Base-by-base conservation (phyloP, 2,329 filamentous ascomycete genomes). In the Apiospora phragmitis region DNA sequence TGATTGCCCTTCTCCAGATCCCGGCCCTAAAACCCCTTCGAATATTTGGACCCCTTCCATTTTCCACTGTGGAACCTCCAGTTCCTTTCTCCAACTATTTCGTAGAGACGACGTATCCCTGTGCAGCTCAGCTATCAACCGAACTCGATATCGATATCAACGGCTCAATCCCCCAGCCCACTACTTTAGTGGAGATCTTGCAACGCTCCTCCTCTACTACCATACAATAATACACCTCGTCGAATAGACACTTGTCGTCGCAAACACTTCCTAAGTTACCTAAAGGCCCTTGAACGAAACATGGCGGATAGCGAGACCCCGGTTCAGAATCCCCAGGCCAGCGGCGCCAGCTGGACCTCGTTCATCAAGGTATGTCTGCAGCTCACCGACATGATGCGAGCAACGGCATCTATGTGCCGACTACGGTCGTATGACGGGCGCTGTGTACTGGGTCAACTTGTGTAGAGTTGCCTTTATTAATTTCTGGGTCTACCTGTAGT, bases 341-440 rank as follows among this genome's bases (percentile, higher is more conserved):
- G 65, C 68, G 77, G 78, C 49, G 77, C 79, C 51, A 78, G 75
- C 55, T 80, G 79, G 79, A 71, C 79, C 11, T 72, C 79, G 3
- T 80, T 80, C 65, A 74, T 80, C 71, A 80, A 80, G 74, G 78
- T 79, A 49, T 41, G 70, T 47, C n/a, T 35, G 32, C 42, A 24
- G 18, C 41, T n/a, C 51, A 32, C 51, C 51, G 51, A 59, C 51
- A 21, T 29, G 16, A 59, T 32, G 26, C 51, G 7, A 11, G 51
- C 26, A 32, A 32, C 16, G 51, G 29, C 26, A 59, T 6, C 16
- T 18, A 18, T 59, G 29, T 59, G 51, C 51, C 51, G 32, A 21
- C 7, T 5, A 59, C 16, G 51, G 29, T 18, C 12, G 18, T 18
- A 11, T 32, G 29, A 18, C 55, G 29, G 32, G 49, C 65, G 38